Base-by-base conservation (phyloP, 139 green algal species). In the Chlamydomonas schloesseri region DNA sequence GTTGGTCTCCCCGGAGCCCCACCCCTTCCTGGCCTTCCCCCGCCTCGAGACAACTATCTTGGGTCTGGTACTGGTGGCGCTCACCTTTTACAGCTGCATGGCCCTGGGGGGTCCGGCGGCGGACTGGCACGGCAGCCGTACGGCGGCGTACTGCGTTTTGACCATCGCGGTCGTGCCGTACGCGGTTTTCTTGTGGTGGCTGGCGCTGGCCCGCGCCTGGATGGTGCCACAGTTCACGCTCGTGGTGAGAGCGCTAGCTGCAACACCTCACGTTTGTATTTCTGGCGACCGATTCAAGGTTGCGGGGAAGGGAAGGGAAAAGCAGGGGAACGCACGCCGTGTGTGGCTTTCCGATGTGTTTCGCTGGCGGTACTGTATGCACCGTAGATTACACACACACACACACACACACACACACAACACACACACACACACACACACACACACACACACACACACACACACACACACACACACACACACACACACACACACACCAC, bases 181-280 rank as follows among this genome's bases (percentile, higher is more conserved):
- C 70, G 86, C 53, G 2, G 31, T 58, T 0, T 67, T 90, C n/a
- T 78, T 90, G 78, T 90, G 86, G 86, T 90, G 86, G 86, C 47
- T 90, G 71, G 60, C 71, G 2, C 37, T 90, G 4, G 58, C n/a
- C 17, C 69, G 76, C 17, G 53, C 34, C 24, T 78, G 47, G 64
- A 77, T 79, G 68, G 53, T 72, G n/a, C 26, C 29, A 55, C 46
- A 71, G 64, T 71, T 42, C 64, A 28, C 6, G 10, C 13, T 23
- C 13, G 64, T 71, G 64, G 64, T 71, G 64, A 37, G 64, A 42
- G 24, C 14, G 20, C 58, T 28, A 10, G 58, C n/a, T n/a, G n/a
- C n/a, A n/a, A n/a, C n/a, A n/a, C n/a, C n/a, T n/a, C n/a, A n/a
- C n/a, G n/a, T n/a, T n/a, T n/a, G n/a, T n/a, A n/a, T n/a, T n/a